These are phyloP conservation scores for Trichoderma breve DNA, from an alignment of 2,329 filamentous ascomycete species.

Conservation along the genomic window DNA sequence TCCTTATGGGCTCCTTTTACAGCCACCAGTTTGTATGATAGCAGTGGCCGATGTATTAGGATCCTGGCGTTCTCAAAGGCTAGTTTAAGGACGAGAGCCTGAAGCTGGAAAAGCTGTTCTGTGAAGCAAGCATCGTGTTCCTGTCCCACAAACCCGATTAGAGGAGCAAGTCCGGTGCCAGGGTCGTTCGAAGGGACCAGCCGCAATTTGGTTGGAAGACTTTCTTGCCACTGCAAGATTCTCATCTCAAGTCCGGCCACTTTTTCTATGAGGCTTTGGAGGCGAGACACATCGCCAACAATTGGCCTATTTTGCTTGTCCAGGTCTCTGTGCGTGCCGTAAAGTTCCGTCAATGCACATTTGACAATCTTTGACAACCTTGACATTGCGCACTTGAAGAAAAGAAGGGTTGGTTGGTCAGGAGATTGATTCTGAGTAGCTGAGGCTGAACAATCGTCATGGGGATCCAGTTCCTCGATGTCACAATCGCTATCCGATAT, in stretches of 20 bases:
- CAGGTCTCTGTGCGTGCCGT: neutral
- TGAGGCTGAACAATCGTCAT: neutral
- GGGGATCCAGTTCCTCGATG: neutral
- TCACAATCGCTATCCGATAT: neutral
- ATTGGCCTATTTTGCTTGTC: neutral
- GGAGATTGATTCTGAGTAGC: neutral
- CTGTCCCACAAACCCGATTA: too few relatives aligned
- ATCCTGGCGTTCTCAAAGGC: neutral
- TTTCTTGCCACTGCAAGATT: neutral
- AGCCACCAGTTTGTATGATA: neutral
- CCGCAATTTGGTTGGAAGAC: neutral
- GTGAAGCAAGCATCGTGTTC: neutral
- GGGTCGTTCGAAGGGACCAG: neutral
- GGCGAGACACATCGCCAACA: neutral
- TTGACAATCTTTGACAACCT: neutral
- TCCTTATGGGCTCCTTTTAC: neutral
- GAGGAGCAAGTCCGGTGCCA: too few relatives aligned
- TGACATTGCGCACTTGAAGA: neutral
- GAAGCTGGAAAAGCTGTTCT: neutral
- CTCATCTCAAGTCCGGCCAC: neutral
- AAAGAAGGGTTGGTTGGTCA: neutral
- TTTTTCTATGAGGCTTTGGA: neutral
- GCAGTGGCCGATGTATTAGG: neutral
- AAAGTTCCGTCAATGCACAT: neutral
- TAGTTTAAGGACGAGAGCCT: neutral